phyloP scores from a whole-genome alignment of 352 stramenopile species.

The Phytophthora citrophthora region DNA sequence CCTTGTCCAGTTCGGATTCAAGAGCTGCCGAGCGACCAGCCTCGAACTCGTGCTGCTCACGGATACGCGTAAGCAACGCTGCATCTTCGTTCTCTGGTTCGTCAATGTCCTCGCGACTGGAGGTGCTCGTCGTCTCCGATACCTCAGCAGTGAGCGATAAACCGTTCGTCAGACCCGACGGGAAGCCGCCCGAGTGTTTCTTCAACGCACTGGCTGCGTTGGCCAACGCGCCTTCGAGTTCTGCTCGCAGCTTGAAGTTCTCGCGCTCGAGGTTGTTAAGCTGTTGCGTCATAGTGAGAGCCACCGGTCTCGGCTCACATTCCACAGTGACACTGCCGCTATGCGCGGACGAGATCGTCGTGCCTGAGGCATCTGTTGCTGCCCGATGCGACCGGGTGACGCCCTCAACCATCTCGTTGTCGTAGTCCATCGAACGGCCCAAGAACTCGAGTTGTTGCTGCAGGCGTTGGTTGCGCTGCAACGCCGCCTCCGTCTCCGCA shows the following conservation, averaged over 20 bases:
- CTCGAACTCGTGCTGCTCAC: slow-evolving; percentile 44
- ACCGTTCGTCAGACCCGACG: slow-evolving; percentile 27
- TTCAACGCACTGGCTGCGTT: slow-evolving; percentile 47
- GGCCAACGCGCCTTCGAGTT: slow-evolving; percentile 47
- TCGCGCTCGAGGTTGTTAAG: slow-evolving; percentile 76
- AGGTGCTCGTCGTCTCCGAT: slow-evolving; percentile 56
- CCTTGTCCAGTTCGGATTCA: slow-evolving; percentile 43
- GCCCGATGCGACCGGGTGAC: slow-evolving; percentile 36
- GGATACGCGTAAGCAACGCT: slow-evolving; percentile 38
- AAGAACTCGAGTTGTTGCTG: slow-evolving; percentile 73
- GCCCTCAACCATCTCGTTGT: slow-evolving; percentile 24
- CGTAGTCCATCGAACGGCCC: slow-evolving; percentile 57
- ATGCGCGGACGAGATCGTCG: slow-evolving; percentile 37
- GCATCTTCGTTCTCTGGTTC: slow-evolving; percentile 44
- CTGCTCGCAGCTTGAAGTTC: slow-evolving; percentile 71
- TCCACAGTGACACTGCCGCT: slow-evolving; percentile 34
- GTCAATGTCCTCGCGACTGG: slow-evolving; percentile 57
- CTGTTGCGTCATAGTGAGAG: slow-evolving; percentile 73
- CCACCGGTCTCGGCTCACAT: slow-evolving; percentile 43
- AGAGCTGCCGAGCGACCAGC: slow-evolving; percentile 38
- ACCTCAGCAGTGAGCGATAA: slow-evolving; percentile 43
- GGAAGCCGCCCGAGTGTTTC: slow-evolving; percentile 35
- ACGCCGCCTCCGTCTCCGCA: slow-evolving; percentile 56
- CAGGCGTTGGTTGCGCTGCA: slow-evolving; percentile 68
- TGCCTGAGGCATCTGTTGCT: slow-evolving; percentile 52